Evolutionary conservation across 345 rosid species (phyloP).

Genomic region (Salix caprea): DNA sequence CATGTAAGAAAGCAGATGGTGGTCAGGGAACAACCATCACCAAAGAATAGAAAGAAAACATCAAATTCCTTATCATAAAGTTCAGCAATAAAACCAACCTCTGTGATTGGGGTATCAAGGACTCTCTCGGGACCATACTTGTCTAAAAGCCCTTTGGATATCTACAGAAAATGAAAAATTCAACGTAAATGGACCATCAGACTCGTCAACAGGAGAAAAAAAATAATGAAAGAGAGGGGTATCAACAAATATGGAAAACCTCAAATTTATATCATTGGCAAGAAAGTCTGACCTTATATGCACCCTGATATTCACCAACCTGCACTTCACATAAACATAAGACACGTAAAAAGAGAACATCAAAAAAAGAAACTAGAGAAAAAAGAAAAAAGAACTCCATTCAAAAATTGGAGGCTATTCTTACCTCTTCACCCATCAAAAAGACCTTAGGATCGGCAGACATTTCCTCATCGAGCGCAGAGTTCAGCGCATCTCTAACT

Average conservation of each 20-base stretch:
- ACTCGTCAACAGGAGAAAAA: neutral
- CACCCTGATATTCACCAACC: conserved; percentile 99
- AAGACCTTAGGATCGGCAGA: conserved; percentile 88
- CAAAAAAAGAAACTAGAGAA: neutral
- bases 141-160: conserved; percentile 74
- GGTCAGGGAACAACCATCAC: neutral
- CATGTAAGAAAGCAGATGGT: conserved; percentile 11
- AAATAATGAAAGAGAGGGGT: neutral
- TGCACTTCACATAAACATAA: conserved; percentile 27
- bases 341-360: neutral
- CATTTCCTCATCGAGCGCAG: conserved; percentile 96
- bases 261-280: neutral
- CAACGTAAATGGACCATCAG: conserved; percentile 6
- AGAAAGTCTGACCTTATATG: conserved; percentile 73
- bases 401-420: neutral
- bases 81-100: conserved; percentile 38
- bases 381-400: neutral
- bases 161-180: conserved; percentile 28
- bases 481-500: conserved; percentile 72
- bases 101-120: conserved; percentile 89
- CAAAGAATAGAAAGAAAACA: neutral
- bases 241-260: neutral
- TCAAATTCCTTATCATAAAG: neutral
- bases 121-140: conserved; percentile 95
- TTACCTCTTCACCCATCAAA: conserved; percentile 95